Evolutionary conservation across 768 basidiomycete genomes (phyloP).

Genomic region (Paxillus involutus): DNA sequence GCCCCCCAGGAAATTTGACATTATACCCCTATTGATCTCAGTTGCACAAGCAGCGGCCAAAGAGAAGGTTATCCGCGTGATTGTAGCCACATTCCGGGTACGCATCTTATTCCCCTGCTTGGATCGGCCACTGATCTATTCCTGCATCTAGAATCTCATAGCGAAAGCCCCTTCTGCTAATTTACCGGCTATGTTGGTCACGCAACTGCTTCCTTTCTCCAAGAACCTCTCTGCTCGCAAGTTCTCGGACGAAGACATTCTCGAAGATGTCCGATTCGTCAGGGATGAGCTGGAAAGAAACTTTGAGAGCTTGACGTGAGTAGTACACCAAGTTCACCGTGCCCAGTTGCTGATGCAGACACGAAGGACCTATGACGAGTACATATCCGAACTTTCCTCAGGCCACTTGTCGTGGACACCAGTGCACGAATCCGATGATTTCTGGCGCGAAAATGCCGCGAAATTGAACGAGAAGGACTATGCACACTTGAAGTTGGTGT

Average conservation of each 20-base stretch:
- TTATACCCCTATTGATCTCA: constrained; percentile 80
- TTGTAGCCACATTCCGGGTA: constrained; percentile 89
- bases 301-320: constrained; percentile 89
- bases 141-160: constrained; percentile 71
- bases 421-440: constrained; percentile 93
- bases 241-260: constrained; percentile 93
- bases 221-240: constrained; percentile 83
- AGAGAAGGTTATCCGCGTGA: constrained; percentile 94
- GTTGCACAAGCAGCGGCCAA: constrained; percentile 90
- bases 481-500: constrained; percentile 75
- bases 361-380: constrained; percentile 92
- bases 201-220: constrained; percentile 81
- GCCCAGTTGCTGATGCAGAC: constrained; percentile 1
- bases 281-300: constrained; percentile 81
- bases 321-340: not conserved
- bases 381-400: constrained; percentile 83
- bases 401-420: constrained; percentile 96
- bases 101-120: constrained; percentile 8
- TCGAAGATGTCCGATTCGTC: constrained; percentile 89
- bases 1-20: constrained; percentile 77
- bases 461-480: constrained; percentile 85
- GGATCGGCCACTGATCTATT: constrained; percentile 3
- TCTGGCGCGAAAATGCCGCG: constrained; percentile 95
- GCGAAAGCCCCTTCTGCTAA: constrained; percentile 84
- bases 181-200: constrained; percentile 89